phyloP scores from a whole-genome alignment of 1,284 basidiomycete genomes.

The Fomitopsis betulina region DNA sequence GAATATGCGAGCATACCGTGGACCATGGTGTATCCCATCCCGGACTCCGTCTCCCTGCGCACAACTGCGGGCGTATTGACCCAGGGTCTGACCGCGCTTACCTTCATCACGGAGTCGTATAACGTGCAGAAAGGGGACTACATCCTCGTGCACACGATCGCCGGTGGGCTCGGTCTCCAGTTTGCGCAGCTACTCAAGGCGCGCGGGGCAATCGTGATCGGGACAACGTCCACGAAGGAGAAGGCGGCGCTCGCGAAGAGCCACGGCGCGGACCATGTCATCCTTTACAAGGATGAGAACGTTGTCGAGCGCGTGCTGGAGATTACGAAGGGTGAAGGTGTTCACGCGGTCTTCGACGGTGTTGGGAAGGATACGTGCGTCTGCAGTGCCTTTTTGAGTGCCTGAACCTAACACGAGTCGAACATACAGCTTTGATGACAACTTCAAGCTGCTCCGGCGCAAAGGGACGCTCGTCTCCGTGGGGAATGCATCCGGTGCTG shows the following conservation, averaged over 20 bases:
- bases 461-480: slow-evolving; percentile 88
- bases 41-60: slow-evolving; percentile 52
- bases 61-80: slow-evolving; percentile 60
- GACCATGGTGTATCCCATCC: slow-evolving; percentile 49
- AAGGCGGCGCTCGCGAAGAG: slow-evolving; percentile 81
- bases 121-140: slow-evolving; percentile 72
- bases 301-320: slow-evolving; percentile 69
- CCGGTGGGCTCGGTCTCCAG: slow-evolving; percentile 71
- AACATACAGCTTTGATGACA: slow-evolving; percentile 62
- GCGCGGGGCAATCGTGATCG: slow-evolving; percentile 88
- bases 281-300: slow-evolving; percentile 74
- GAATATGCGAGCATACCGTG: slow-evolving; percentile 24
- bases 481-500: slow-evolving; percentile 88
- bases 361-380: slow-evolving; percentile 89
- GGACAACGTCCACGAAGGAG: slow-evolving; percentile 82
- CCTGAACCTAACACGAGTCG: neutral
- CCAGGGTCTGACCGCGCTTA: slow-evolving; percentile 69
- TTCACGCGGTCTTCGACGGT: slow-evolving; percentile 88
- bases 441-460: slow-evolving; percentile 77
- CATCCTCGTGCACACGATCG: slow-evolving; percentile 87
- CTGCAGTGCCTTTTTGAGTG: neutral
- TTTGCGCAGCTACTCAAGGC: slow-evolving; percentile 60
- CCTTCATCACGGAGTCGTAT: slow-evolving; percentile 83
- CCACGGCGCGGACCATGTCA: slow-evolving; percentile 85
- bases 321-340: slow-evolving; percentile 80